Evolutionary conservation across 192 early-diverging fungal genomes (phyloP), one percentile per base, ranked within the genome.

Genomic region (Gonapodya prolifera): DNA sequence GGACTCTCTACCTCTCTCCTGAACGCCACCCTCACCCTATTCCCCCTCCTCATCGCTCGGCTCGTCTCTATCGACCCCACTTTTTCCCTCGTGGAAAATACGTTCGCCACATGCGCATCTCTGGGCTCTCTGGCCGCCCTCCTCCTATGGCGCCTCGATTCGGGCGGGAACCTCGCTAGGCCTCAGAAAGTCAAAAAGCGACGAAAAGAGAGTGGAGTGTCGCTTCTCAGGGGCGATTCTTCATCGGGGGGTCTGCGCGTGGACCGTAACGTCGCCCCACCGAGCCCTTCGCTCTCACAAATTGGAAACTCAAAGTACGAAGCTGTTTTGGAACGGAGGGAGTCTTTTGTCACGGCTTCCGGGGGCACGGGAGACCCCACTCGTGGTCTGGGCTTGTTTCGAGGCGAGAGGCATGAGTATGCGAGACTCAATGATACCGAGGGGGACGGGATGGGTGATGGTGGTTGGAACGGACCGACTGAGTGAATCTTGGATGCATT

Each of bases 1-100:
- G 88, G 88, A 0, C 73, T 89, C 23, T 74, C 84, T 2, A 85
- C 86, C 18, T 81, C 87, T 0, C 73, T 82, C 0, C 78, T 83
- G 35, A 91, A 89, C 75, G 33, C 84, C 2, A 83, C 86, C 0
- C 81, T 87, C n/a, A 81, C 84, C 1, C 35, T 91, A 1, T 84
- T 88, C 70, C 89, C 89, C 16, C 75, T 89, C 33, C 75, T 87
- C 30, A 29, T 76, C 34, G 34, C 69, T 13, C n/a, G n/a, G 17
- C 76, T 76, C 8, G 71, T 73, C 18, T 16, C 18, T 29, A 32
- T 32, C 8, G 71, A 73, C 32, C 71, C 71, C 28, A 32, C 28
- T 13, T 73, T 73, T 32, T 13, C 32, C 8, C 71, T 73, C 8
- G 28, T 32, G 28, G 71, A 73, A 29, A 16, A 30, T 8, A 30